Base-by-base conservation (phyloP, 306 rosid species). In the Erythrophleum fordii region DNA sequence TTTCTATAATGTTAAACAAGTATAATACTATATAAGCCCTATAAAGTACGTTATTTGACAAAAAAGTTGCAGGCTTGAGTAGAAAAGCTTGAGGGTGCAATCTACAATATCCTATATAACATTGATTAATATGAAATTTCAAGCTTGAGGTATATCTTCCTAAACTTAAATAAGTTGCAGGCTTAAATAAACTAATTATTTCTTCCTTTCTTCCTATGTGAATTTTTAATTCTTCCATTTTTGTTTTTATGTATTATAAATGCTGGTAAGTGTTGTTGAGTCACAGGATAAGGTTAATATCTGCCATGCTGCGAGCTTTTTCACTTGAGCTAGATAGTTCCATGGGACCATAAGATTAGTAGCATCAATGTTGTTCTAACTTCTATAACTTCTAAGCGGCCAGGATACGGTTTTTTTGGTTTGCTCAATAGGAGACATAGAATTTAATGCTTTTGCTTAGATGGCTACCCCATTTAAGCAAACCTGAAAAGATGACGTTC, bases 1-100 rank as follows among this genome's bases (percentile, higher is more conserved):
- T 55, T 73, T 52, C 35, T 29, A 22, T 1, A 51, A 34, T 73
- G 66, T 59, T 26, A 59, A 59, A 23, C 8, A 42, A 68, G 31
- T 22, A 42, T 3, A 42, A 2, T 10, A 49, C 31, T 3, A 10
- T 23, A n/a, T n/a, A n/a, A n/a, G 20, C 60, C 51, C 53, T 25
- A 22, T 44, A n/a, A n/a, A n/a, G n/a, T n/a, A 3, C 51, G 59
- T 72, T 72, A 51, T 52, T 72, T 6, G 34, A 52, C 77, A 72
- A 5, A 34, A n/a, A 52, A 72, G 65, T 52, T 8, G 78, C 53
- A 39, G 18, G 52, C 18, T 34, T 41, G 46, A 53, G 12, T 51
- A 58, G 20, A 31, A 51, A 68, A 67, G 52, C 52, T 2, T 25
- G 2, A 41, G 23, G n/a, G 52, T 67, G 52, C 3, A 66, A 37